Percentiles rank a stretch among this genome's conserved stretches.
Evolutionary conservation across 2,329 filamentous ascomycete genomes (phyloP).

Genomic region (Aspergillus terreus): DNA sequence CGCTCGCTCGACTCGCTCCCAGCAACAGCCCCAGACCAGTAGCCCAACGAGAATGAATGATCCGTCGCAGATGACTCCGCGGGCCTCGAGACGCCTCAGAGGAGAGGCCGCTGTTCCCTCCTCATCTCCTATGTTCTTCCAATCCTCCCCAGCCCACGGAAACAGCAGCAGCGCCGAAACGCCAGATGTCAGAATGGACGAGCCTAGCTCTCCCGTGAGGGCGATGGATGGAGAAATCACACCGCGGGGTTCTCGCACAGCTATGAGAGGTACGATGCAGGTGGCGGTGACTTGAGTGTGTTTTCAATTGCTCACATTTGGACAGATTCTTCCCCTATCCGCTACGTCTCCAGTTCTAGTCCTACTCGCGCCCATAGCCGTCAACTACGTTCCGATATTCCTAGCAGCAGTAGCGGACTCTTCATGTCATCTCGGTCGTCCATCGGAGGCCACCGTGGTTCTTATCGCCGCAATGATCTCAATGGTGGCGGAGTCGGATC

Average conservation of each 20-base stretch:
- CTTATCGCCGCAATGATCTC: constrained; percentile 76
- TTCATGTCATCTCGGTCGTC: constrained; percentile 66
- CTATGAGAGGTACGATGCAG: constrained; percentile 36
- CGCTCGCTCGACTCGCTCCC: constrained; percentile 28
- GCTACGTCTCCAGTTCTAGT: constrained; percentile 86
- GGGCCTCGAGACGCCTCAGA: constrained; percentile 40
- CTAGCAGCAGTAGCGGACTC: constrained; percentile 79
- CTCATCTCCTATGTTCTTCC: constrained; percentile 80
- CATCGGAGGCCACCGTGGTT: constrained; percentile 47
- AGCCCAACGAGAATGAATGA: constrained; percentile 26
- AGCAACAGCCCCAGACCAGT: constrained; percentile 29
- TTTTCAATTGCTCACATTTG: constrained; percentile 1
- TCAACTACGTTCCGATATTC: constrained; percentile 65
- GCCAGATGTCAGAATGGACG: constrained; percentile 39
- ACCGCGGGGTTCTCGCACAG: constrained; percentile 35
- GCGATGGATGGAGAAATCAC: constrained; percentile 42
- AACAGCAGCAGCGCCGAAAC: constrained; percentile 39
- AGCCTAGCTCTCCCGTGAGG: constrained; percentile 48
- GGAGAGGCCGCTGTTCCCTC: constrained; percentile 47
- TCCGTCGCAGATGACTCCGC: constrained; percentile 42
- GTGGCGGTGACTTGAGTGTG: background rate
- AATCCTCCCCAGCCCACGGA: constrained; percentile 54
- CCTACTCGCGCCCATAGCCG: constrained; percentile 59
- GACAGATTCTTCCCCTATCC: constrained; percentile 85
- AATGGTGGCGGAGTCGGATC: constrained; percentile 68